Evolutionary conservation across 805 yeast species (phyloP).

Genomic region (Novakomyces olei): DNA sequence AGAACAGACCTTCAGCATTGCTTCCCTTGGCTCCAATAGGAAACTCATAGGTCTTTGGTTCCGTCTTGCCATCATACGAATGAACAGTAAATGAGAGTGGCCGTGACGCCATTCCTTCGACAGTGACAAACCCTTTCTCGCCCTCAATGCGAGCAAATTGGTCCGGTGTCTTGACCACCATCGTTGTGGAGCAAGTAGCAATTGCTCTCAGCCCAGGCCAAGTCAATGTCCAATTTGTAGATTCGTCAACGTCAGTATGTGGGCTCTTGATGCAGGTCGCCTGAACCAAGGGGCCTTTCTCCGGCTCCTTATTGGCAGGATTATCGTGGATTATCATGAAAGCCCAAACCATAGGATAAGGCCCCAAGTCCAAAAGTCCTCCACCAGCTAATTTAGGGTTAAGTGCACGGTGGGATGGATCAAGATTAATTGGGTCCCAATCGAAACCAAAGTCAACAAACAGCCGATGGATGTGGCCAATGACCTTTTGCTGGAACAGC

Average conservation of each 20-base stretch:
- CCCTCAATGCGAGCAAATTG: slow-evolving; percentile 8
- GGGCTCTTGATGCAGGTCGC: neutral
- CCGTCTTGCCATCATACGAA: slow-evolving; percentile 3
- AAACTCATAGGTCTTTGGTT: slow-evolving; percentile 1
- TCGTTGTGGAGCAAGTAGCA: neutral
- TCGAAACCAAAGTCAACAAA: slow-evolving; percentile 23
- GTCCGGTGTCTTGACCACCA: slow-evolving; percentile 3
- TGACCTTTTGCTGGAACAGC: slow-evolving; percentile 20
- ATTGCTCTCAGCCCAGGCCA: neutral
- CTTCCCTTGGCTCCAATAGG: slow-evolving; percentile 17
- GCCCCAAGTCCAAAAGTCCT: slow-evolving; percentile 32
- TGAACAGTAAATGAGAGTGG: slow-evolving; percentile 10
- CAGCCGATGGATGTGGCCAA: slow-evolving; percentile 27
- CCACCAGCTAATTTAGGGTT: slow-evolving; percentile 33
- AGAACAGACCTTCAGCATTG: slow-evolving; percentile 25
- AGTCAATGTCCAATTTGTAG: neutral
- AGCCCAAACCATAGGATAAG: slow-evolving; percentile 26
- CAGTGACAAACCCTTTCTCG: slow-evolving; percentile 10
- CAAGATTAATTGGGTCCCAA: slow-evolving; percentile 17
- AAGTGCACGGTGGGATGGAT: slow-evolving; percentile 19
- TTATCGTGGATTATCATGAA: slow-evolving; percentile 8
- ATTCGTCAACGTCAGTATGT: slow-evolving; percentile 1
- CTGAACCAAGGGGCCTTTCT: neutral
- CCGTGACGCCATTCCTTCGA: slow-evolving; percentile 9
- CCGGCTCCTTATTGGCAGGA: slow-evolving; percentile 5